Base-by-base conservation (phyloP, 169 alveolate species). In the Theileria annulata region DNA sequence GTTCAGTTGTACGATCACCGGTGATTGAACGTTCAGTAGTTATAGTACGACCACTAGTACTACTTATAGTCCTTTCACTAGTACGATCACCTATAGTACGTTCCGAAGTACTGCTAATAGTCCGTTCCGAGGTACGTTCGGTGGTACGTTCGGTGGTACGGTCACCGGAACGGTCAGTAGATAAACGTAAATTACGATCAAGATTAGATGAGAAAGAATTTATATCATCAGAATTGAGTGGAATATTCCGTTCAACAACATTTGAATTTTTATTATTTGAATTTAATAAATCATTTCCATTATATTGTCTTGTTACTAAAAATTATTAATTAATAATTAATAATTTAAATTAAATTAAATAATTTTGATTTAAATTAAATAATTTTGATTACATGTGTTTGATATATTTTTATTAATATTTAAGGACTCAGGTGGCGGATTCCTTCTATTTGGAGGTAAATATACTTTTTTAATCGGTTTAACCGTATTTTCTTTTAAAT, bases 391-490 rank as follows among this genome's bases (percentile, higher is more conserved):
- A 35, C 47, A 10, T 42, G 51, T 42, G 15, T 42, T 42, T 42
- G 51, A 42, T 10, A 35, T 35, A 35, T 35, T 35, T 35, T 35
- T 35, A 4, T 35, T 35, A 8, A 35, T 35, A 17, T 25, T 15
- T 0, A 28, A 31, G 71, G 72, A 56, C 30, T 72, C 72, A 13
- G 67, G 71, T n/a, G 30, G 76, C 63, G 73, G 86, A 56, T 84
- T 84, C 33, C 90, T 76, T 8, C 90, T 75, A 71, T 75, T 77
- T 12, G 90, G 90, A 4, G 90, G 90, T n/a, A 84, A 64, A 21
- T 84, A 84, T 15, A 84, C 78, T 27, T 69, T 77, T 75, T 78
- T 84, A 27, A 33, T 63, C 33, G 87, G 84, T 60, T 84, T 84
- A 21, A 62, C 75, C 49, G 58, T 79, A 28, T 31, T 69, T 8